Conservation (phyloP, 176 grass and related monocot genomes). For the Cenchrus purpureus region DNA sequence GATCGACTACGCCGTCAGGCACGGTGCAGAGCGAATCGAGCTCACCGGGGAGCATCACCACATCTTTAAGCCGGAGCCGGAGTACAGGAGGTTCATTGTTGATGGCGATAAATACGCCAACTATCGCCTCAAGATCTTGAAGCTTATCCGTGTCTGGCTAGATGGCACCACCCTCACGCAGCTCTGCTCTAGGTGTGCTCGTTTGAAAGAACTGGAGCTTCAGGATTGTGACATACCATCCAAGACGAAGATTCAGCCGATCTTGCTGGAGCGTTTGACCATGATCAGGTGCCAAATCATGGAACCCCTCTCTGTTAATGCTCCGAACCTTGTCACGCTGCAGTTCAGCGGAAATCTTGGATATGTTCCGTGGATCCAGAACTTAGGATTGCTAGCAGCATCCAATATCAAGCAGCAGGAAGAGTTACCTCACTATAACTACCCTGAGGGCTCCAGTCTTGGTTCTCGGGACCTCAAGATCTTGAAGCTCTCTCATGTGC, state of each 20-base stretch:
- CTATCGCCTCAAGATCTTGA: conserved; percentile 18
- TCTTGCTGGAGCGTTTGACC: conserved; percentile 24
- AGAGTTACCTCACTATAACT: neutral
- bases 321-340: conserved; percentile 21
- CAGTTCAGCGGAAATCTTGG: neutral
- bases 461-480: conserved; percentile 8
- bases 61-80: neutral
- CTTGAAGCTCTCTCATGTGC: conserved; percentile 14
- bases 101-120: neutral
- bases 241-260: neutral
- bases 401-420: neutral
- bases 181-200: conserved; percentile 27
- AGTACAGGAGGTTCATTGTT: conserved; percentile 15
- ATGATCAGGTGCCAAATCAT: neutral
- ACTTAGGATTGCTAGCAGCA: neutral
- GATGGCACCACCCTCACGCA: neutral
- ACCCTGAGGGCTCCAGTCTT: neutral
- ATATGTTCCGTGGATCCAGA: conserved; percentile 3
- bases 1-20: conserved; percentile 31
- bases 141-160: neutral
- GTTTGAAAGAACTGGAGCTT: conserved; percentile 30
- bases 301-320: neutral
- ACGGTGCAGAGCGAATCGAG: conserved; percentile 13
- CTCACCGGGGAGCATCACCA: conserved; percentile 13
- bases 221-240: neutral